Evolutionary conservation across 2,329 filamentous ascomycete genomes (phyloP), one percentile per base, ranked within the genome.

Genomic region (Aureobasidium sp.): DNA sequence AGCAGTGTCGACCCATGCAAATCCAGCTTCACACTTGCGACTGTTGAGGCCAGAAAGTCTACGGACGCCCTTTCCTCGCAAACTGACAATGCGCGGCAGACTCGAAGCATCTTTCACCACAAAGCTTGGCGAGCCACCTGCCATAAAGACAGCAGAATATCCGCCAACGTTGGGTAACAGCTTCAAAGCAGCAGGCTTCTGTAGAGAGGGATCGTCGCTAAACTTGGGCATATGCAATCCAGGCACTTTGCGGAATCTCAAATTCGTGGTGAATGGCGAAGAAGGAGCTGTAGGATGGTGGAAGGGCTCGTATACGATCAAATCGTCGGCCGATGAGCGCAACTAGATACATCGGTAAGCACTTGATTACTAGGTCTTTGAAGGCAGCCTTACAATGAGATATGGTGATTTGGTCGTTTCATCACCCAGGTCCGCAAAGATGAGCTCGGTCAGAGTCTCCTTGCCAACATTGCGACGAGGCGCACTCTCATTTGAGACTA

Each of bases 301-400:
- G 67, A 91, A 88, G 1, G 93, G 91, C 71, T 94, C 86, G 71
- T 97, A 99, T 49, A 97, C 82, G 12, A 88, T 88, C 37, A 97
- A 77, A 70, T 97, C 92, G 66, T 96, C 88, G 63, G 85, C 87
- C 11, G 83, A 81, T 53, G 90, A 90, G 56, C 93, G 89, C 31
- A 92, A 78, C 88, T 91, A 40, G 40, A 53, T 67, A 63, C 65
- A 44, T 50, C 62, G 64, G 54, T 59, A 37, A 60, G 56, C n/a
- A 27, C n/a, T n/a, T 27, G 29, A 27, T 2, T 15, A 24, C 5
- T 4, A 14, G 47, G 33, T 9, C 31, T 24, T 12, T 27, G 4
- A 15, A 4, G 7, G 29, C 19, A 6, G 22, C 74, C 87, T 76
- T 77, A 93, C 89, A 67, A 97, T 86, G 22, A 99, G 78, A 72